phyloP scores from a whole-genome alignment of 805 yeast genomes.

The Wickerhamomyces chambardii region DNA sequence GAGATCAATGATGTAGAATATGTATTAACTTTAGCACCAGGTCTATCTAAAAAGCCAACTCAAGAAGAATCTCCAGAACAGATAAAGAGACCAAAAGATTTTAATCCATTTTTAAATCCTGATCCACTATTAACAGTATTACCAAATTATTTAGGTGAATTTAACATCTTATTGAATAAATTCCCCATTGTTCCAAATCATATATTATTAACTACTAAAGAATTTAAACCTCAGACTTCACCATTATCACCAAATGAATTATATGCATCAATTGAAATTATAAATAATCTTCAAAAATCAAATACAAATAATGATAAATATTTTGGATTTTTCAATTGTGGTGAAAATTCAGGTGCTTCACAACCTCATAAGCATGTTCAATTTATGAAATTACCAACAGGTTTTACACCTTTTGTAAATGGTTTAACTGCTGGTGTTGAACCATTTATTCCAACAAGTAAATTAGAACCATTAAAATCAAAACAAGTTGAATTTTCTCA shows the following conservation, averaged over 20 bases:
- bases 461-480: constrained; percentile 53
- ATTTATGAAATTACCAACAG: constrained; percentile 61
- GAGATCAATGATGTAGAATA: constrained; percentile 23
- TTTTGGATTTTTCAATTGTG: constrained; percentile 85
- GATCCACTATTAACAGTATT: constrained; percentile 66
- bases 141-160: constrained; percentile 38
- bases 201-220: constrained; percentile 67
- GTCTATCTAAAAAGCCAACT: constrained; percentile 28
- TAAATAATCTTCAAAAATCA: constrained; percentile 35
- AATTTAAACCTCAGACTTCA: constrained; percentile 61
- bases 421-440: constrained; percentile 31
- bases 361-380: constrained; percentile 92
- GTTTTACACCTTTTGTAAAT: constrained; percentile 52
- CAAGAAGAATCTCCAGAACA: constrained; percentile 22
- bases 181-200: constrained; percentile 80
- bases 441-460: constrained; percentile 44
- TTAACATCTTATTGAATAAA: constrained; percentile 72
- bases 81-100: constrained; percentile 22
- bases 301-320: constrained; percentile 35
- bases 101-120: constrained; percentile 74
- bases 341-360: constrained; percentile 87
- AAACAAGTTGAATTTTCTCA: constrained; percentile 71
- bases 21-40: constrained; percentile 21
- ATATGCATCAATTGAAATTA: constrained; percentile 42
- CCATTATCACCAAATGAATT: constrained; percentile 71